phyloP scores from a whole-genome alignment of 1,284 basidiomycete species.

The Golubevia pallescens region DNA sequence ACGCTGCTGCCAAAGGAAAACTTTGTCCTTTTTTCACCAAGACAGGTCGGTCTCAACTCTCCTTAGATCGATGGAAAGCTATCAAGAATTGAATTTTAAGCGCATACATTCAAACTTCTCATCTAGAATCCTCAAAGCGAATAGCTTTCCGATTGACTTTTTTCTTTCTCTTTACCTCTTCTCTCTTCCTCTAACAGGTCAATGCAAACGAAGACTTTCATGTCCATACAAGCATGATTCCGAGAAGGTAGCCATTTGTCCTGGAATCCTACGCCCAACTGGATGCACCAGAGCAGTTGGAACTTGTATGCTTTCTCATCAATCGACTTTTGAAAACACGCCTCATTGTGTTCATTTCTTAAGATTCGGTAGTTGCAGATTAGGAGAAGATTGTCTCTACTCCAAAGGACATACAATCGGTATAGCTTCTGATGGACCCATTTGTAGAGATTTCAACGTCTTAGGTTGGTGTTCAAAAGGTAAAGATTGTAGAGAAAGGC shows the following conservation, averaged over 20 bases:
- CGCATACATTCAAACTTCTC: no score
- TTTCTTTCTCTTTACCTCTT: no score
- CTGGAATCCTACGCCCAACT: slow-evolving; percentile 35
- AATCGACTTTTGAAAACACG: slow-evolving; percentile 27
- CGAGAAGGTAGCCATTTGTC: slow-evolving; percentile 51
- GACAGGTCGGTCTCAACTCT: slow-evolving; percentile 22
- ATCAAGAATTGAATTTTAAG: no score
- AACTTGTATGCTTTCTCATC: slow-evolving; percentile 51
- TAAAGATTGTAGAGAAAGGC: slow-evolving; percentile 28
- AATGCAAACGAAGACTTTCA: slow-evolving; percentile 51
- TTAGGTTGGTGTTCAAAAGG: slow-evolving; percentile 57
- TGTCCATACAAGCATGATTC: slow-evolving; percentile 55
- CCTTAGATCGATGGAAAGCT: no score
- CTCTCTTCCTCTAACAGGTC: slow-evolving; percentile 15
- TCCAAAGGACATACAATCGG: slow-evolving; percentile 27
- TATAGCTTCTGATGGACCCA: slow-evolving; percentile 14
- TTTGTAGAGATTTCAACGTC: slow-evolving; percentile 43
- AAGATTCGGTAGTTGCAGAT: slow-evolving; percentile 28
- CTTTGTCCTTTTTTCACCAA: slow-evolving; percentile 47
- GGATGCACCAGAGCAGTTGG: slow-evolving; percentile 46
- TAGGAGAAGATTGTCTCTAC: slow-evolving; percentile 38
- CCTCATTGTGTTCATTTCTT: slow-evolving; percentile 59
- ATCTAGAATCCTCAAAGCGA: no score
- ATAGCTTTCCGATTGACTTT: no score
- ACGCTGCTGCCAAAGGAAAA: no score